phyloP scores from a whole-genome alignment of 179 eudicot species.

The Sideroxylon spinosum region DNA sequence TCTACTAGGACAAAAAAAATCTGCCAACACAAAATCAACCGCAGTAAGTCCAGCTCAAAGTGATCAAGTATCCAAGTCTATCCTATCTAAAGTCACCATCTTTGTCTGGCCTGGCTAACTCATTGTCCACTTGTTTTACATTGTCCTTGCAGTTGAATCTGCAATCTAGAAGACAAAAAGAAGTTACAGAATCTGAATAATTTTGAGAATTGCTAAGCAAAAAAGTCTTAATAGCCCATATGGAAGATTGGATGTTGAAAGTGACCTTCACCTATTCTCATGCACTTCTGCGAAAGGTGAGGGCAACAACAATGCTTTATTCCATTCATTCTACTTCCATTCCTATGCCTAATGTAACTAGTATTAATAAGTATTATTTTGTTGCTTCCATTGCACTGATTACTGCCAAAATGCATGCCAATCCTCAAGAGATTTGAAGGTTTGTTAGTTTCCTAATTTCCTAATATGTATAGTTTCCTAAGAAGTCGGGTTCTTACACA shows the following conservation, averaged over 20 bases:
- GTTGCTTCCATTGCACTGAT: conserved; percentile 21
- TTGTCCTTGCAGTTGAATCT: conserved; percentile 62
- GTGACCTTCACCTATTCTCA: conserved; percentile 82
- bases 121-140: conserved; percentile 15
- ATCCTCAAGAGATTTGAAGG: conserved; percentile 73
- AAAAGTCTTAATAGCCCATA: conserved; percentile 69
- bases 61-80: conserved; percentile 46
- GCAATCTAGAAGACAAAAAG: conserved; percentile 70
- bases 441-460: conserved; percentile 31
- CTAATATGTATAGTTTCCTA: too few species aligned
- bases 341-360: background rate
- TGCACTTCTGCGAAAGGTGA: conserved; percentile 67
- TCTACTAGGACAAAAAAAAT: conserved; percentile 40
- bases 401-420: conserved; percentile 28
- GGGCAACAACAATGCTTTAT: background rate
- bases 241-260: conserved; percentile 70
- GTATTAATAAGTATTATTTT: conserved; percentile 24
- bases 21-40: conserved; percentile 45
- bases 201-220: conserved; percentile 81
- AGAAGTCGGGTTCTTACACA: too few species aligned
- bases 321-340: background rate
- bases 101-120: too few species aligned
- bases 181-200: conserved; percentile 76
- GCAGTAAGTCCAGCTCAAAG: conserved; percentile 57
- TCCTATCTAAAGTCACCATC: too few species aligned